Evolutionary conservation across 148 eudicot genomes (phyloP).

Genomic region (Rhododendron kiyosumense): DNA sequence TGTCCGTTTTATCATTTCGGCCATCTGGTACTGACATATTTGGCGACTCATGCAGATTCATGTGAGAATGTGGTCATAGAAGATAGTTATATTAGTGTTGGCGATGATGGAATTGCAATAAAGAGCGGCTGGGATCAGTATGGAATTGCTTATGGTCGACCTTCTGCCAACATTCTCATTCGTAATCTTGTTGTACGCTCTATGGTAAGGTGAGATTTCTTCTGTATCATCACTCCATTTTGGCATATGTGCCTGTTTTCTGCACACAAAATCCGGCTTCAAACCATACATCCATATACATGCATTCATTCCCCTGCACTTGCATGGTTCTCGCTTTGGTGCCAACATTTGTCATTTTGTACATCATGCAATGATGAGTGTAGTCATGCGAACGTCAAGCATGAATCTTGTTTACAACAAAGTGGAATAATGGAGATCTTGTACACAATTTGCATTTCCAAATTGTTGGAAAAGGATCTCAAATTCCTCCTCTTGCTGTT

Average conservation of each 20-base stretch:
- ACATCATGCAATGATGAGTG: neutral
- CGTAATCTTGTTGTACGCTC: conserved; percentile 86
- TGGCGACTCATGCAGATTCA: conserved; percentile 52
- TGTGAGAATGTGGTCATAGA: conserved; percentile 92
- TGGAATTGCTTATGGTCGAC: conserved; percentile 46
- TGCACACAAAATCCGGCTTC: neutral
- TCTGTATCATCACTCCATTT: conserved; percentile 1
- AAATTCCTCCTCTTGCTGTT: neutral
- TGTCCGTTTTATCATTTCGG: neutral
- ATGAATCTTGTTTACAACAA: neutral
- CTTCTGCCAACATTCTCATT: conserved; percentile 72
- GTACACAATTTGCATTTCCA: neutral
- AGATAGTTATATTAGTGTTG: conserved; percentile 87
- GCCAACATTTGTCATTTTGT: neutral
- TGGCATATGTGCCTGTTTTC: neutral
- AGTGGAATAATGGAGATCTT: neutral
- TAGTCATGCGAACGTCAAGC: neutral
- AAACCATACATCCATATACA: neutral
- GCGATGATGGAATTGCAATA: conserved; percentile 46
- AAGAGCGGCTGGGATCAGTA: conserved; percentile 62
- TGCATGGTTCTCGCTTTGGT: neutral
- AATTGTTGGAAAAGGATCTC: neutral
- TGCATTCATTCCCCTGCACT: neutral
- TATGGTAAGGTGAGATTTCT: conserved; percentile 66
- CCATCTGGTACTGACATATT: neutral